phyloP scores from a whole-genome alignment of 179 eudicot species.

The Actinidia arguta region DNA sequence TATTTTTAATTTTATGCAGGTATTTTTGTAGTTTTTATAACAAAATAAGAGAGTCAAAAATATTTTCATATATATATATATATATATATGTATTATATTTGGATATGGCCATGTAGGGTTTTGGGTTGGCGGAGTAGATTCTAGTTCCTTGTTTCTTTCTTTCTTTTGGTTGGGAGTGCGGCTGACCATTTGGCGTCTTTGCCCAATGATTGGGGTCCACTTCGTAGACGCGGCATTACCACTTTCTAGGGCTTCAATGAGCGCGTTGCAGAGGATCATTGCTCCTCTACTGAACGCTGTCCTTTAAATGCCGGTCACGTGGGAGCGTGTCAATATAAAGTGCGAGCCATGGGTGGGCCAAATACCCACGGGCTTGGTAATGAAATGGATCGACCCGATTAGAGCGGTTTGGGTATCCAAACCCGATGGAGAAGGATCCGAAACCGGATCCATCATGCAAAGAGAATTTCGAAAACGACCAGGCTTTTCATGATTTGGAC shows the following conservation, averaged over 20 bases:
- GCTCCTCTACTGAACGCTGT: neutral
- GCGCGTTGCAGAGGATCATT: neutral
- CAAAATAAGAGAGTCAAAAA: too few species aligned
- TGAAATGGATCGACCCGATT: too few species aligned
- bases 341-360: too few species aligned
- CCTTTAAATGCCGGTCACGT: constrained; percentile 12
- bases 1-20: too few species aligned
- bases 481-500: too few species aligned
- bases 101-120: too few species aligned
- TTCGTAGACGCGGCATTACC: neutral
- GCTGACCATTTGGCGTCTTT: neutral
- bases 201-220: neutral
- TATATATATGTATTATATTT: neutral
- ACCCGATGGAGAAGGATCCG: too few species aligned
- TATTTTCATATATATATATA: neutral
- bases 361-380: too few species aligned
- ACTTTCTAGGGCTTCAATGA: neutral
- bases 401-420: too few species aligned
- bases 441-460: too few species aligned
- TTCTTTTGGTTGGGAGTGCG: neutral
- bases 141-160: neutral
- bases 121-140: constrained; percentile 8
- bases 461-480: too few species aligned
- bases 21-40: too few species aligned
- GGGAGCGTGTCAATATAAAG: neutral